A percentile compares a stretch with the other conserved stretches of the same genome.
Evolutionary conservation across 2,329 filamentous ascomycete genomes (phyloP).

Genomic region (Exophiala bonariae): DNA sequence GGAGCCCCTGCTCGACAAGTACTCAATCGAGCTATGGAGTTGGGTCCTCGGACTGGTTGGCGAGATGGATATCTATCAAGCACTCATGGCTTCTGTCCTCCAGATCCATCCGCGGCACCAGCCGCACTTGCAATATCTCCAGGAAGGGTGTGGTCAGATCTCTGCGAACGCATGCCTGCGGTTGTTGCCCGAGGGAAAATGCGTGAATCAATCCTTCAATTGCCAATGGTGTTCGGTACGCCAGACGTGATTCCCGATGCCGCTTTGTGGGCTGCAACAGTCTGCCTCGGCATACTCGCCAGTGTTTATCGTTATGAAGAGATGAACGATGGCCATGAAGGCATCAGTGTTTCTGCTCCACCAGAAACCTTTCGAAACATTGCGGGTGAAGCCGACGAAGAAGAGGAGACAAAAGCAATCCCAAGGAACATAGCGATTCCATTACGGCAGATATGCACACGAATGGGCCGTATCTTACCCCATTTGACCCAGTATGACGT

Average conservation of each 20-base stretch:
- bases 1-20: conserved; percentile 20
- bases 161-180: conserved; percentile 18
- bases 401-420: conserved; percentile 18
- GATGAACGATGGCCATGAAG: conserved; percentile 17
- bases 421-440: conserved; percentile 17
- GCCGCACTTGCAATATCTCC: conserved; percentile 12
- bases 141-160: conserved; percentile 18
- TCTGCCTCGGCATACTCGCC: conserved; percentile 17
- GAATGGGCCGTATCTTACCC: conserved; percentile 15
- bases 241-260: conserved; percentile 16
- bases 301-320: conserved; percentile 19
- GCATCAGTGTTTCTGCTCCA: conserved; percentile 16
- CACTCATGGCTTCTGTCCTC: conserved; percentile 19
- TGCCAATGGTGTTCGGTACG: conserved; percentile 15
- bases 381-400: conserved; percentile 16
- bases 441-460: conserved; percentile 14
- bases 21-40: conserved; percentile 12
- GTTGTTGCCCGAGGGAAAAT: conserved; percentile 16
- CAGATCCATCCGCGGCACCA: conserved; percentile 14
- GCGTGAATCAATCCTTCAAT: conserved; percentile 12
- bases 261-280: conserved; percentile 19
- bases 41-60: conserved; percentile 17
- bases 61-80: conserved; percentile 17
- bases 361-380: conserved; percentile 13
- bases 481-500: conserved; percentile 19